Evolutionary conservation across 1,284 basidiomycete genomes (phyloP).

Genomic region (Peniophora sp.): DNA sequence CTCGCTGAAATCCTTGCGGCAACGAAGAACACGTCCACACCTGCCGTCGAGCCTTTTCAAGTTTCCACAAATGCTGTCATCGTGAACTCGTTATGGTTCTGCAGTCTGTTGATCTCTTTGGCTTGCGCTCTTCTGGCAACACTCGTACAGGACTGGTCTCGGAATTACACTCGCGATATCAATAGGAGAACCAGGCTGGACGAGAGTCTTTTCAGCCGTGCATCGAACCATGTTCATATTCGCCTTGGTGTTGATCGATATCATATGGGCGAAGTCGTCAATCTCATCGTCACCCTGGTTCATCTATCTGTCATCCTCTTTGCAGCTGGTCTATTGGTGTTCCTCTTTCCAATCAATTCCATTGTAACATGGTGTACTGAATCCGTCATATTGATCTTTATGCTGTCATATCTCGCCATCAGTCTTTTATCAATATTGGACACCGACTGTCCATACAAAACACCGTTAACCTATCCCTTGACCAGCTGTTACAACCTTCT

Average conservation of each 20-base stretch:
- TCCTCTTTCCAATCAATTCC: neutral
- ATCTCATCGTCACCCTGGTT: neutral
- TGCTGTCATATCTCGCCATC: too few relatives aligned
- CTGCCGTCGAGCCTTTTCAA: too few relatives aligned
- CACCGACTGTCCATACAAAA: too few relatives aligned
- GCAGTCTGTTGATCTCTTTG: neutral
- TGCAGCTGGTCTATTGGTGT: neutral
- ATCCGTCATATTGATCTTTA: too few relatives aligned
- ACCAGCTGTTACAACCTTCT: too few relatives aligned
- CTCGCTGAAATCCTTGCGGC: neutral
- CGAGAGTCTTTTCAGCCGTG: too few relatives aligned
- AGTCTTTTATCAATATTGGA: too few relatives aligned
- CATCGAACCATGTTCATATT: too few relatives aligned
- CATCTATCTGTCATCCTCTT: neutral
- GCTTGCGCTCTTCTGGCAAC: neutral
- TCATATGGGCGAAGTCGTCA: neutral
- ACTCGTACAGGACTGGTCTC: neutral
- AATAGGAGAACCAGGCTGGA: too few relatives aligned
- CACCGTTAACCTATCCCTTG: too few relatives aligned
- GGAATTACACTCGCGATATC: neutral
- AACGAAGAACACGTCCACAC: too few relatives aligned
- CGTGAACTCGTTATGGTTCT: neutral
- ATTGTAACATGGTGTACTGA: neutral
- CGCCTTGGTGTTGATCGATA: neutral
- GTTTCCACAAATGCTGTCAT: constrained; percentile 12